Conservation (phyloP, 345 rosid genomes). For the Brassica carinata region DNA sequence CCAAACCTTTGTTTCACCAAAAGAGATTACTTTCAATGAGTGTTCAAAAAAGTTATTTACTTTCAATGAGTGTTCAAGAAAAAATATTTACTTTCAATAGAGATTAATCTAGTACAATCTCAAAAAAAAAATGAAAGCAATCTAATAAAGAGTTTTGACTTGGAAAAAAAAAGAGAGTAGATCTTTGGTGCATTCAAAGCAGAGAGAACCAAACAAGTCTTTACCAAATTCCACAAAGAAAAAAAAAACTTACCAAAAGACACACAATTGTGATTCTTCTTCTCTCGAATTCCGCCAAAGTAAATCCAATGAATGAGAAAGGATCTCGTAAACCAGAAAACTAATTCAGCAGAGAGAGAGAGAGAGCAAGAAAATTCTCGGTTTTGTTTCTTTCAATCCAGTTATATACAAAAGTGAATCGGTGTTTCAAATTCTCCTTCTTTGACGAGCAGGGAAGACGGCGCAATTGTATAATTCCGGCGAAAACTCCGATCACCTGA, state of each 20-base stretch:
- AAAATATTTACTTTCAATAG: background rate
- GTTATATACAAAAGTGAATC: background rate
- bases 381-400: no score
- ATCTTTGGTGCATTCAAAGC: background rate
- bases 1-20: background rate
- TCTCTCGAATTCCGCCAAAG: no score
- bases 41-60: no score
- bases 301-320: no score
- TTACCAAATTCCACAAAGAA: background rate
- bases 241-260: slow-evolving; percentile 10
- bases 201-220: background rate
- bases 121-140: background rate
- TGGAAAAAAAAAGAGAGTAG: background rate
- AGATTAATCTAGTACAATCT: background rate
- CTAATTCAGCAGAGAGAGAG: background rate
- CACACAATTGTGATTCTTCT: slow-evolving; percentile 2
- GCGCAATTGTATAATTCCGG: background rate
- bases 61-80: no score
- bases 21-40: background rate
- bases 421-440: background rate
- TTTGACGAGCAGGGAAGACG: background rate
- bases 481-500: background rate
- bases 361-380: background rate
- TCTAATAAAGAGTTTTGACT: background rate
- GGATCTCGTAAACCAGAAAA: no score